phyloP scores from a whole-genome alignment of 805 yeast species.

The Zygoascus flipseniorum region DNA sequence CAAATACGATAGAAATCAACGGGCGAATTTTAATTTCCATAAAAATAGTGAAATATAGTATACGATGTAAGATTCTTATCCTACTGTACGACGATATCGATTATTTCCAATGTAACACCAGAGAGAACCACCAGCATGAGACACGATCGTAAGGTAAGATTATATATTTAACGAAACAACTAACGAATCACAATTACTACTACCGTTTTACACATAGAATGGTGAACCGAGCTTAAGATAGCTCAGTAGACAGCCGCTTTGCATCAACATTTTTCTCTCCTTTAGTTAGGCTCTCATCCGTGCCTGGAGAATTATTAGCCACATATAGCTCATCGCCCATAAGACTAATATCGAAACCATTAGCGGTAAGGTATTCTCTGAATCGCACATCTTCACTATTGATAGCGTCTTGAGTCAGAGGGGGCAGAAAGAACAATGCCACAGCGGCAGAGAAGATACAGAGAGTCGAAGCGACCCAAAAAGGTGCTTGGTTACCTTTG shows the following conservation, averaged over 20 bases:
- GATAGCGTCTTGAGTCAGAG: slow-evolving; percentile 77
- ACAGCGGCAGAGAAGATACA: slow-evolving; percentile 64
- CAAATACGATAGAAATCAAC: too few relatives aligned
- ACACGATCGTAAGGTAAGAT: too few relatives aligned
- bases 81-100: too few relatives aligned
- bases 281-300: not conserved
- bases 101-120: too few relatives aligned
- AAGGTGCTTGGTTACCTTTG: slow-evolving; percentile 64
- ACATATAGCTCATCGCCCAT: slow-evolving; percentile 36
- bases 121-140: too few relatives aligned
- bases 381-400: slow-evolving; percentile 68
- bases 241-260: too few relatives aligned
- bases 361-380: slow-evolving; percentile 50
- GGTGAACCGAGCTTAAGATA: too few relatives aligned
- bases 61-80: too few relatives aligned
- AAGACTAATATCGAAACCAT: slow-evolving; percentile 62
- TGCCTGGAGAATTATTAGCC: not conserved
- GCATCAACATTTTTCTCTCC: not conserved
- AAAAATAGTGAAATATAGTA: too few relatives aligned
- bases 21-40: too few relatives aligned
- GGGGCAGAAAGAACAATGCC: slow-evolving; percentile 65
- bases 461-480: slow-evolving; percentile 71
- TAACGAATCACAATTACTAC: not conserved
- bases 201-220: not conserved
- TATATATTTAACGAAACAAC: not conserved